Base-by-base conservation (phyloP, 164 flowering plant genomes). In the Liquidambar formosana region DNA sequence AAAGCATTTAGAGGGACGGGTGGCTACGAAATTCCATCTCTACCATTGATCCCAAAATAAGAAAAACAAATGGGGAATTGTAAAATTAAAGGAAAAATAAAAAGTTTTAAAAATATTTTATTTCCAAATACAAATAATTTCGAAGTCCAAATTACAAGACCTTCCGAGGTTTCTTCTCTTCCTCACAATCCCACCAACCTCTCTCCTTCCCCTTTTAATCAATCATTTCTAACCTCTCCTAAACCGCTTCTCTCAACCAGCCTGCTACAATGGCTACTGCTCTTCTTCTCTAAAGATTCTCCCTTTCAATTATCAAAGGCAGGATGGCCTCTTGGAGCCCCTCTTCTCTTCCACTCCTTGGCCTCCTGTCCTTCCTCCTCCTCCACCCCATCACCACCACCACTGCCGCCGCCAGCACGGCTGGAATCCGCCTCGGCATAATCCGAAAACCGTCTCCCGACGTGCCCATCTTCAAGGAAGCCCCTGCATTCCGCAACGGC, bases 401-500 rank as follows among this genome's bases (percentile, higher is more conserved):
- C 68, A n/a, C 69, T 58, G 46, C 58, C 61, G 16, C 64, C 72
- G 25, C 64, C 63, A 49, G 61, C 52, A 47, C 67, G 61, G 0
- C 73, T 28, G 69, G 65, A 13, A 63, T 79, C 59, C 82, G 72
- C 54, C 71, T 72, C 27, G 73, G 79, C n/a, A 27, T 79, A 18
- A 56, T 75, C 67, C 68, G 79, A 23, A 75, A 74, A 44, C 83
- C 80, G 1, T 23, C 70, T n/a, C 41, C 71, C 5, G 72, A 73
- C 38, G 58, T 65, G 57, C 77, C 80, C 8, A 18, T 69, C 54
- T 83, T 83, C 71, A 77, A 77, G 0, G 86, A 83, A 49, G 86
- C 86, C 9, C 79, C 84, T 1, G 75, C 79, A 3, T 83, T 78
- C 26, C 75, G 73, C n/a, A 83, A 83, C 28, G 82, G 75, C 0